Base-by-base conservation (phyloP, 75 land plant species). In the Isoetes taiwanensis region DNA sequence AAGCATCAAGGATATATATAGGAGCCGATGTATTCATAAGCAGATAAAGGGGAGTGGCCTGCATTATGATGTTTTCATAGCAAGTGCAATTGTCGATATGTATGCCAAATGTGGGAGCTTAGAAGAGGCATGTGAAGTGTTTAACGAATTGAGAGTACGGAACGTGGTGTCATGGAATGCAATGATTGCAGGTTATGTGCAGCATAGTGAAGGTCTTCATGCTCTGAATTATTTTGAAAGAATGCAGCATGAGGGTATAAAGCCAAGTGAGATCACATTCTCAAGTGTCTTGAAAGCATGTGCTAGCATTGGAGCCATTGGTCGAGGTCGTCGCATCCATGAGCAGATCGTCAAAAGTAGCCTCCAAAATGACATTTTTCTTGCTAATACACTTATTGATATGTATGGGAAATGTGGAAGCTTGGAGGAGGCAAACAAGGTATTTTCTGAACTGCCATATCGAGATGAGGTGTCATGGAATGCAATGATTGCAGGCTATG, bases 21-120 rank as follows among this genome's bases (percentile, higher is more conserved):
- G 66, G 48, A 84, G 81, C 26, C 33, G 24, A 2, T 17, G n/a
- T 1, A 65, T 65, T 35, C 67, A 65, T 31, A 16, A 40, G 30
- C 30, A 42, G 29, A 41, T 59, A 9, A 30, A 3, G 28, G 64
- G 42, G 10, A 30, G 3, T 38, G 32, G 52, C 2, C 20, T 65
- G n/a, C 28, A n/a, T 3, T 26, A 30, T 6, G 52, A 65, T 23
- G 39, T 65, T 38, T 66, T 64, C 34, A 58, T 76, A 6, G 50
- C 63, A 17, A 66, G 60, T 25, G 52, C 75, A 0, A 68, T 83
- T 26, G 43, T 80, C 28, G 63, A 80, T 37, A 83, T 83, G 86
- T 83, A 83, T 52, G 73, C 71, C 14, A 76, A 77, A 54, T 76
- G 61, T 16, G 70, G 65, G 20, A 58, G 48, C 6, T 42, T 73